Base-by-base conservation (phyloP, 768 basidiomycete genomes). In the Pholiota molesta region DNA sequence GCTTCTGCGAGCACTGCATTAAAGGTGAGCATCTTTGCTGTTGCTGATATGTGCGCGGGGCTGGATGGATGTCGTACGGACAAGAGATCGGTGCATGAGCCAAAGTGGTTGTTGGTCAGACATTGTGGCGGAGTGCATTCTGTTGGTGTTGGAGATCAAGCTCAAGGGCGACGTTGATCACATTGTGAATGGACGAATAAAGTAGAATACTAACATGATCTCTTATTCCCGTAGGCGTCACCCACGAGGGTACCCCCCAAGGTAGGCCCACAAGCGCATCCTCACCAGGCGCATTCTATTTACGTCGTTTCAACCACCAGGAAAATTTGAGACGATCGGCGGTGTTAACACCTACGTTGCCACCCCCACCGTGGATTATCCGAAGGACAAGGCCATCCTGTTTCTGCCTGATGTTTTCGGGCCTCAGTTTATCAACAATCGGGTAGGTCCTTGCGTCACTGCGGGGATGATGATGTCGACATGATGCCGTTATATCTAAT, bases 371-470 rank as follows among this genome's bases (percentile, higher is more conserved):
- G 65, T 66, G 2, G 80, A 81, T 40, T 86, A 83, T 61, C 72
- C 80, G 57, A 83, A 85, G 72, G 78, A 82, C 65, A 88, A 86
- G 69, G 84, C 79, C 28, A 57, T 89, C 52, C 77, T 89, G 28
- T 83, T 77, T 75, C 69, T 88, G 26, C 59, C 83, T 3, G 88
- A 86, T 63, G 73, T 79, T 51, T 86, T 83, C 60, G 87, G 86
- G 8, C 67, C 79, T 26, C 73, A 80, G 16, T 73, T 86, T 10
- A 44, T 71, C 69, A 87, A 88, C 65, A 56, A 71, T 39, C 69
- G 77, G 71, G 85, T 83, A 44, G 5, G 78, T 67, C 5, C 9
- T 21, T 37, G 10, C 7, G 35, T 13, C 35, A 37, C 14, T 37
- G 35, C 26, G 31, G 14, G 14, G 35, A 37, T 1, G 35, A 35